Base-by-base conservation (phyloP, 2,329 filamentous ascomycete genomes). In the Microsporum ferrugineum region DNA sequence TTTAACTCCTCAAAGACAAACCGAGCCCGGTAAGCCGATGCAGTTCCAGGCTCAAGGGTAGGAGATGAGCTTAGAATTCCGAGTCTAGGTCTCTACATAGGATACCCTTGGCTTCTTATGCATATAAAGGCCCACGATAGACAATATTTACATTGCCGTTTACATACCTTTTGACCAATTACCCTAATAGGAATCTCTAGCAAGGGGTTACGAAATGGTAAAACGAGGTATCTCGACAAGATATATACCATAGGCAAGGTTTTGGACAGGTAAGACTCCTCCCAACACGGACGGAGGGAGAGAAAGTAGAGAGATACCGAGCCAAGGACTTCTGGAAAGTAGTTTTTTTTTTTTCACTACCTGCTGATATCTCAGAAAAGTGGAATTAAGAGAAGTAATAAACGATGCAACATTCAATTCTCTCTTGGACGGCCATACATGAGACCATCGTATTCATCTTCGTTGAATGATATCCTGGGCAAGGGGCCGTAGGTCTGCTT, bases 401-500 rank as follows among this genome's bases (percentile, higher is more conserved):
- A 43, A n/a, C 14, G n/a, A 43, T 47, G 43, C 43, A 29, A 47
- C 27, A 31, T 17, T 33, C 14, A 53, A 34, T 33, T 53, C 14
- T 33, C 27, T 5, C n/a, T 14, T 5, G 4, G 39, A 10, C 4
- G 39, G n/a, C 2, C n/a, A n/a, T 8, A 12, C 3, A n/a, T 39
- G 10, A 10, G 14, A 17, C 12, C 23, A 57, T 57, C 55, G 55
- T 27, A 57, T n/a, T 38, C 38, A 12, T n/a, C 7, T 39, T 45
- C 59, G 3, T 53, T 47, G 58, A 77, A 76, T 3, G 71, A 68
- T 5, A 76, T 61, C 10, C 69, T 69, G 6, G 76, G 75, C 23
- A 78, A 64, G 0, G 75, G 71, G 2, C 72, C 73, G 63, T 76
- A 76, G 8, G 66, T 65, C 49, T 70, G 65, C 6, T 71, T 71